Evolutionary conservation across 768 basidiomycete genomes (phyloP).

Genomic region (Lactarius hengduanensis): DNA sequence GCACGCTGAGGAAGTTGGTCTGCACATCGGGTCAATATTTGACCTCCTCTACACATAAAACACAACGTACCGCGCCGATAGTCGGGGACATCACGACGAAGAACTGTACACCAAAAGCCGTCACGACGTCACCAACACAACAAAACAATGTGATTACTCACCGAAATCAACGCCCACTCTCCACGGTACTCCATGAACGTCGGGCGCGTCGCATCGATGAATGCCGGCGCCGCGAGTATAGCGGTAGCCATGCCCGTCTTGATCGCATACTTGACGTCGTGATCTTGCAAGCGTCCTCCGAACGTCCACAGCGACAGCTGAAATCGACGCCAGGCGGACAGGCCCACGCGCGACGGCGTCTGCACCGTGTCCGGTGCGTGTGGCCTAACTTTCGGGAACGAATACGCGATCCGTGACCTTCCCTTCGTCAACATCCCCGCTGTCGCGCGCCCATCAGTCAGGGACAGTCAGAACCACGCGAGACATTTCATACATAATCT

Average conservation of each 20-base stretch:
- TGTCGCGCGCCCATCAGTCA: conserved; percentile 30
- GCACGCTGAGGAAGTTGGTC: conserved; percentile 84
- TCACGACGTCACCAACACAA: neutral
- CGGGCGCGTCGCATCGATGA: conserved; percentile 74
- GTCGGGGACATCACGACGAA: conserved; percentile 92
- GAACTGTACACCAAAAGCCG: conserved; percentile 45
- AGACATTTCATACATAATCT: conserved; percentile 32
- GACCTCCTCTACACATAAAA: conserved; percentile 24
- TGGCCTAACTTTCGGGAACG: conserved; percentile 78
- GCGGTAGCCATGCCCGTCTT: conserved; percentile 85
- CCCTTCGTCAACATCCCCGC: conserved; percentile 49
- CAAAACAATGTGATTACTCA: conserved; percentile 37
- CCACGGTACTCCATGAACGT: conserved; percentile 81
- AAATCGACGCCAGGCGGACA: conserved; percentile 60
- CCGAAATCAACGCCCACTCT: conserved; percentile 96
- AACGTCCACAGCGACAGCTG: conserved; percentile 74
- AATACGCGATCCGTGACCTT: conserved; percentile 46
- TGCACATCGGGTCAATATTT: conserved; percentile 34
- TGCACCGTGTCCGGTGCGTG: conserved; percentile 87
- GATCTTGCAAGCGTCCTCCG: conserved; percentile 60
- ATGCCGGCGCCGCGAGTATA: conserved; percentile 83
- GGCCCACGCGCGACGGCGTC: conserved; percentile 60
- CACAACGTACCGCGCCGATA: conserved; percentile 69
- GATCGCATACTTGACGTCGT: conserved; percentile 82
- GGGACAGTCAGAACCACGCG: neutral